phyloP scores from a whole-genome alignment of 2,329 filamentous ascomycete species.

The Nemania bipapillata region DNA sequence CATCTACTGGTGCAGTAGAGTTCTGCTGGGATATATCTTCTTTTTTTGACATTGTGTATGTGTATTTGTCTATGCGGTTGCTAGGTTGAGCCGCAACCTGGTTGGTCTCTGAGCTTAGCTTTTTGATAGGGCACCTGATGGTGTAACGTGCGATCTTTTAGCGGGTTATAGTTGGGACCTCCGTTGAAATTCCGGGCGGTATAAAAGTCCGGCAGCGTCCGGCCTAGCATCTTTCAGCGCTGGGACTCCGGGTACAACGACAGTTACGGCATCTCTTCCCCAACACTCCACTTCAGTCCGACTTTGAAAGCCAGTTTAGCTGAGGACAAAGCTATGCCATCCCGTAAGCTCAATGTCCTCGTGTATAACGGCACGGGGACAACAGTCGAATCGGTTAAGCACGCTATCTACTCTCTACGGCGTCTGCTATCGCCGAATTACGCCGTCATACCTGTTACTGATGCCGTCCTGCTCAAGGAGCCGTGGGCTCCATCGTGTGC shows the following conservation, averaged over 20 bases:
- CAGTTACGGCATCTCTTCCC: constrained; percentile 6
- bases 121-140: constrained; percentile 7
- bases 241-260: constrained; percentile 9
- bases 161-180: constrained; percentile 16
- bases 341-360: constrained; percentile 84
- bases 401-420: constrained; percentile 87
- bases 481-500: constrained; percentile 90
- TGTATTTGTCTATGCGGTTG: neutral
- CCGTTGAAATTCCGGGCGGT: constrained; percentile 11
- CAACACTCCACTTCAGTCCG: constrained; percentile 15
- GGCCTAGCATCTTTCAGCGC: neutral
- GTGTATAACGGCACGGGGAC: constrained; percentile 94
- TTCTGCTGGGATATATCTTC: constrained; percentile 58
- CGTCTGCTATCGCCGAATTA: constrained; percentile 89
- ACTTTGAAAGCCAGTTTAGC: constrained; percentile 7
- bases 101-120: neutral
- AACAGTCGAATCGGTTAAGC: constrained; percentile 86
- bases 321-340: constrained; percentile 63
- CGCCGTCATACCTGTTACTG: constrained; percentile 86
- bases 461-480: constrained; percentile 83
- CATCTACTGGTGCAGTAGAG: constrained; percentile 62
- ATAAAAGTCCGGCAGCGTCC: constrained; percentile 27
- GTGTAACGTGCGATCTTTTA: constrained; percentile 17
- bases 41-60: constrained; percentile 65
- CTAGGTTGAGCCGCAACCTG: neutral